A percentile compares a stretch with the other conserved stretches of the same genome.
Conservation (phyloP, 2,329 filamentous ascomycete genomes). For the Didymella glomerata region DNA sequence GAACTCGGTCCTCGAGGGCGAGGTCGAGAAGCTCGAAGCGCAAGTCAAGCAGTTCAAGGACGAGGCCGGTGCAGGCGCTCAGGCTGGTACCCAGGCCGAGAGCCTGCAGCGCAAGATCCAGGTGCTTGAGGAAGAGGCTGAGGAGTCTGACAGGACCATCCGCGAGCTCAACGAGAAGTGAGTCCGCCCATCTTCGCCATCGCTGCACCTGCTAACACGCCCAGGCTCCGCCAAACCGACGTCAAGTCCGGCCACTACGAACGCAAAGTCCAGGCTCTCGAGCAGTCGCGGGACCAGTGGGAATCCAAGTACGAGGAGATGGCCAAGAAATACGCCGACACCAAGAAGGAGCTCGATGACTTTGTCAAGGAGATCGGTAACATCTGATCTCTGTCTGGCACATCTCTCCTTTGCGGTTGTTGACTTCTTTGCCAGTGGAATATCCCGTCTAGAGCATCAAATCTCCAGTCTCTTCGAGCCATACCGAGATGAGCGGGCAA, state of each 20-base stretch:
- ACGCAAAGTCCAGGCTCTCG: slow-evolving; percentile 97
- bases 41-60: slow-evolving; percentile 88
- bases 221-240: slow-evolving; percentile 95
- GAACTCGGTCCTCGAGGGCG: slow-evolving; percentile 86
- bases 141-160: slow-evolving; percentile 94
- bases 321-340: slow-evolving; percentile 82
- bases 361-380: slow-evolving; percentile 92
- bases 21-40: slow-evolving; percentile 91
- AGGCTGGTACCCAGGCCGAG: slow-evolving; percentile 90
- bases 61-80: slow-evolving; percentile 79
- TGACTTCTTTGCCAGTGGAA: slow-evolving; percentile 38
- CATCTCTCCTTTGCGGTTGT: slow-evolving; percentile 42
- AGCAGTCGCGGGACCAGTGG: slow-evolving; percentile 91
- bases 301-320: slow-evolving; percentile 98
- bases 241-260: slow-evolving; percentile 99
- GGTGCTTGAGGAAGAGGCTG: slow-evolving; percentile 96
- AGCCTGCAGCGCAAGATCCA: slow-evolving; percentile 89
- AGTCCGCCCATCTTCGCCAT: not conserved
- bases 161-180: slow-evolving; percentile 99
- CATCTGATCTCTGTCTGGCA: slow-evolving; percentile 68
- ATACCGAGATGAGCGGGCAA: slow-evolving; percentile 32
- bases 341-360: slow-evolving; percentile 90
- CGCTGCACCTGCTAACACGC: slow-evolving; percentile 4
- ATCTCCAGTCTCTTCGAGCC: slow-evolving; percentile 21
- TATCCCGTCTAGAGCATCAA: slow-evolving; percentile 31